Evolutionary conservation across 2,329 filamentous ascomycete species (phyloP).

Genomic region (Alternaria triticina): DNA sequence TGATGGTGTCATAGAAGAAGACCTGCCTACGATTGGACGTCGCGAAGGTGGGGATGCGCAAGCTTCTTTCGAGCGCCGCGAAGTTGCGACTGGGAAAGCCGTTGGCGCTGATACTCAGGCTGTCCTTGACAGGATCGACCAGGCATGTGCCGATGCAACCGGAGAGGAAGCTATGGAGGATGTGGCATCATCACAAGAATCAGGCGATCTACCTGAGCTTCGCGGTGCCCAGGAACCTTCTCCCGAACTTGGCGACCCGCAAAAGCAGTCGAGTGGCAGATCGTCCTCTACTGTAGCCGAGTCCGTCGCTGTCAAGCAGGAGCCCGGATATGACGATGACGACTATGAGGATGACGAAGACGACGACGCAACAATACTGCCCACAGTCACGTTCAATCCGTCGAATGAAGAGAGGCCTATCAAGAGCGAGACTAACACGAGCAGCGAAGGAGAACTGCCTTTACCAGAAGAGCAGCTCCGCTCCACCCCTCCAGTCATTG

Average conservation of each 20-base stretch:
- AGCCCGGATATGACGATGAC: constrained; percentile 1
- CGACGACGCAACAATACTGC: neutral
- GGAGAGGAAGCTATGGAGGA: neutral
- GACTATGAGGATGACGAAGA: neutral
- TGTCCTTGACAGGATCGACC: constrained; percentile 33
- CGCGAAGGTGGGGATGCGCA: constrained; percentile 12
- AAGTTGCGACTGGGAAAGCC: neutral
- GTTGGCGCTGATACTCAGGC: constrained; percentile 36
- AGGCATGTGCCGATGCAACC: constrained; percentile 25
- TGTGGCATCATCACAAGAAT: constrained; percentile 15
- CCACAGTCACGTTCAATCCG: neutral
- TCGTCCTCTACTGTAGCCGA: neutral
- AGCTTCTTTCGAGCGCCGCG: neutral
- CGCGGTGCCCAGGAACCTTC: constrained; percentile 11
- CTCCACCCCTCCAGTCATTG: constrained; percentile 19
- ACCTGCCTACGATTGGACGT: constrained; percentile 1
- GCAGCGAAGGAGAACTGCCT: neutral
- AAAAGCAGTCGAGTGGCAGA: neutral
- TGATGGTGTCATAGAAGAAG: constrained; percentile 29
- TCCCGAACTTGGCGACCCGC: constrained; percentile 28
- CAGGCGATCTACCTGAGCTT: neutral
- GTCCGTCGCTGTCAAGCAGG: neutral
- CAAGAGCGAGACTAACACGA: neutral
- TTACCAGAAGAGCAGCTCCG: constrained; percentile 5
- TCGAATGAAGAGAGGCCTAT: neutral